Base-by-base conservation (phyloP, 2,329 filamentous ascomycete genomes). In the Exophiala sideris region DNA sequence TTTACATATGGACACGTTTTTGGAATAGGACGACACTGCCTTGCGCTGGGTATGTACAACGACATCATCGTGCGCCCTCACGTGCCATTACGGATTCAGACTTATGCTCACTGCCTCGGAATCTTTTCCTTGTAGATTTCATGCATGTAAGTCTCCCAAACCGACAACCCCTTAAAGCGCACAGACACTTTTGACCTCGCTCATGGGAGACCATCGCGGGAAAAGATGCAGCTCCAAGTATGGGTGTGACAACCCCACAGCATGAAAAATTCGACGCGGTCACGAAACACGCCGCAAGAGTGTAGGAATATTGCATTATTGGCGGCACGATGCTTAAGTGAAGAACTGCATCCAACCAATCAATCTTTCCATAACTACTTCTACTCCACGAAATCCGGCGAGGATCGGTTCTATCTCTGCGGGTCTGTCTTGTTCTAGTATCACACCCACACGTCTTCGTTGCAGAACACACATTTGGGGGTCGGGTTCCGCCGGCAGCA, bases 1-100 rank as follows among this genome's bases (percentile, higher is more conserved):
- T 20, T 1, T 18, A 11, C 12, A 14, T 42, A 8, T 24, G 40
- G 38, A 5, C 14, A 14, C 20, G 38, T 40, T 21, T n/a, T 24
- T 20, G 20, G 40, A 18, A 9, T 24, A 12, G 24, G 20, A 20
- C 21, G 41, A 44, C 41, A 44, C 41, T 14, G 41, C 41, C 41
- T 44, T 24, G 41, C 4, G 29, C 18, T 24, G n/a, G 4, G 20
- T 20, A 24, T 24, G 47, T 16, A 36, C 41, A 38, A 46, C 52
- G 52, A 54, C 52, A 54, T 54, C 52, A 54, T 54, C 36, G 52
- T 50, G 46, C 52, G 24, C 45, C 36, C 52, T 54, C 52, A 54
- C 52, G 52, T 54, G 52, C 41, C 35, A 41, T 14, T 20, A n/a
- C 33, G 24, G 21, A 38, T 18, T 24, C 16, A 24, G 42, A 33